Conservation (phyloP, 495 filamentous ascomycete species). For the Tuber magnatum region DNA sequence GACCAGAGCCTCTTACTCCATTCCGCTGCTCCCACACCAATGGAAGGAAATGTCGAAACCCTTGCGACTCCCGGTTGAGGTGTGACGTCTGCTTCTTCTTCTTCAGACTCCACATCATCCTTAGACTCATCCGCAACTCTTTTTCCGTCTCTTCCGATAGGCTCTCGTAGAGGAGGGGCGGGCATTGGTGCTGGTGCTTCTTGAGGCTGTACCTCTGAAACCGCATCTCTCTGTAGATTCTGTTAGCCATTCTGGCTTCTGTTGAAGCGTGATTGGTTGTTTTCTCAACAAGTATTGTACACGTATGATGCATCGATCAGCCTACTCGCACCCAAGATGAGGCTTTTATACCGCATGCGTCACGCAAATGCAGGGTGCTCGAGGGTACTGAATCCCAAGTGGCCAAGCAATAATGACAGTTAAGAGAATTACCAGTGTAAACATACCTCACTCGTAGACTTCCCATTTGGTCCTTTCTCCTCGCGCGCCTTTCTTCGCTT, state of each 20-base stretch:
- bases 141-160: slow-evolving; percentile 7
- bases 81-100: slow-evolving; percentile 20
- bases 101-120: slow-evolving; percentile 25
- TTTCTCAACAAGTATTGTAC: not conserved
- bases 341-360: slow-evolving; percentile 1
- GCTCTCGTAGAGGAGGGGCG: not conserved
- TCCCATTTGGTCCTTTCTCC: slow-evolving; percentile 4
- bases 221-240: slow-evolving; percentile 8
- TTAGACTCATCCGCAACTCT: slow-evolving; percentile 20
- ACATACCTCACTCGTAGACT: slow-evolving; percentile 17
- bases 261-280: slow-evolving; percentile 11
- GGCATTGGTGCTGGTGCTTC: slow-evolving; percentile 5
- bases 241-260: slow-evolving; percentile 15
- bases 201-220: not conserved
- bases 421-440: slow-evolving; percentile 2
- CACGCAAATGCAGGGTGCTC: not conserved
- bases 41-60: slow-evolving; percentile 12
- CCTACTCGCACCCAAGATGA: not conserved
- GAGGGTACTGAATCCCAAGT: not conserved
- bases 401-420: not conserved
- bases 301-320: slow-evolving; percentile 3
- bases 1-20: slow-evolving; percentile 16
- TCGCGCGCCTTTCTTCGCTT: slow-evolving; percentile 10
- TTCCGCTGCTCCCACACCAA: slow-evolving; percentile 6
- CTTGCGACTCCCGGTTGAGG: slow-evolving; percentile 5